Evolutionary conservation across 306 rosid genomes (phyloP), one percentile per base, ranked within the genome.

Genomic region (Glycine tomentella): DNA sequence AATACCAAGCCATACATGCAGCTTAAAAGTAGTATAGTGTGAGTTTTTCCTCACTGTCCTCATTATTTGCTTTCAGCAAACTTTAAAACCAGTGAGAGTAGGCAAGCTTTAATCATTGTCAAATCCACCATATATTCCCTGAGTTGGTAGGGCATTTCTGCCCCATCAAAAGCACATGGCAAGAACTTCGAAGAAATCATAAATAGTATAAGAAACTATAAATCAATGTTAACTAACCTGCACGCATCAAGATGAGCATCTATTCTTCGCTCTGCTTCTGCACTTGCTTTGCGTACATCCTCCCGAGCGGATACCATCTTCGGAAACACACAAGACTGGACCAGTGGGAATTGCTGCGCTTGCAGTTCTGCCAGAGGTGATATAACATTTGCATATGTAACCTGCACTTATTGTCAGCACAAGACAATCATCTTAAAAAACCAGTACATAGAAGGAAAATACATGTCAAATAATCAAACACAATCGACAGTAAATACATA

Each of bases 181-280:
- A 76, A 81, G 50, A 31, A 66, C 8, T 4, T 14, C 34, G 0
- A 1, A 68, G 20, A 58, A 75, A 68, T 62, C 53, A 69, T 53
- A 66, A n/a, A 66, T 67, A 74, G 59, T 5, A 10, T 20, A 59
- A 34, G 44, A 82, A 59, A 62, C 7, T 50, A 36, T 36, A 75
- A 65, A 78, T 34, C 51, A 58, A 76, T 8, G 57, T 68, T 5
- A 79, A 15, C 25, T 38, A 75, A 95, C 99, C 98, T 95, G 99
- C 97, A 93, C 20, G 42, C 12, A 74, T 86, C 89, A 72, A 84
- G 72, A 87, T 95, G 97, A 33, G 86, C 90, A 81, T 95, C 99
- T 69, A 95, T 87, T 87, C 88, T 93, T 84, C 88, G 88, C 84
- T 91, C 99, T 11, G 98, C 99, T 89, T 93, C 97, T 0, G 88